These are phyloP conservation scores for Wallacemonas sp. DNA, from an alignment of 208 protist genomes.

Conservation along the genomic window DNA sequence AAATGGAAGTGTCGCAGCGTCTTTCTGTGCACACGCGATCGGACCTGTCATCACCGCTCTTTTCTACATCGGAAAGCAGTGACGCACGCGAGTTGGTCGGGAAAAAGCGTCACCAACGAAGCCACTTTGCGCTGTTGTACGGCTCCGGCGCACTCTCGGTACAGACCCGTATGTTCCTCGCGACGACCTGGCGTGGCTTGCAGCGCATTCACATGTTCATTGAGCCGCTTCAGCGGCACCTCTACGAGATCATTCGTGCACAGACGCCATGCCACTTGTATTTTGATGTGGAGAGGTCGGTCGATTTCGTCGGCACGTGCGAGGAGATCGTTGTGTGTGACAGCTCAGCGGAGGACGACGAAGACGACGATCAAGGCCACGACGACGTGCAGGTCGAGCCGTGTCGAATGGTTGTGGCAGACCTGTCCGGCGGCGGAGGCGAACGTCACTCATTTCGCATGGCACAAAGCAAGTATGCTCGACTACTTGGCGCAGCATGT, in stretches of 20 bases:
- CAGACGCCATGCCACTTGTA: conserved; percentile 70
- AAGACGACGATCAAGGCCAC: neutral
- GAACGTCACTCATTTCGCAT: conserved; percentile 2
- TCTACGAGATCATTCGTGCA: conserved; percentile 89
- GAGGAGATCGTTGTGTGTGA: neutral
- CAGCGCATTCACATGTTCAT: conserved; percentile 33
- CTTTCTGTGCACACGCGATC: conserved; percentile 36
- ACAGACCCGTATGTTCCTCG: conserved; percentile 80
- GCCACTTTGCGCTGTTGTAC: conserved; percentile 70
- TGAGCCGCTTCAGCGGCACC: conserved; percentile 55
- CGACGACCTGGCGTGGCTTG: conserved; percentile 40
- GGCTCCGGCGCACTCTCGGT: conserved; percentile 51
- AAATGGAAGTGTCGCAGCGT: conserved; percentile 39
- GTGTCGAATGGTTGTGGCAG: neutral
- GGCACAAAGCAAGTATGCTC: neutral
- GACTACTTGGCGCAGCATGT: neutral
- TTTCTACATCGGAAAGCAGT: neutral
- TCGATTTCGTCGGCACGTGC: conserved; percentile 31
- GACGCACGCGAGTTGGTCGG: neutral
- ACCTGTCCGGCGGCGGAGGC: neutral
- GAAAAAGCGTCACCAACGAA: conserved; percentile 5
- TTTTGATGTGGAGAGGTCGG: conserved; percentile 84
- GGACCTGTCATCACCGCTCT: neutral
- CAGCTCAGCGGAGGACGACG: neutral
- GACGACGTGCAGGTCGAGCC: neutral